Base-by-base conservation (phyloP, 2,329 filamentous ascomycete genomes). In the Fusarium temperatum region DNA sequence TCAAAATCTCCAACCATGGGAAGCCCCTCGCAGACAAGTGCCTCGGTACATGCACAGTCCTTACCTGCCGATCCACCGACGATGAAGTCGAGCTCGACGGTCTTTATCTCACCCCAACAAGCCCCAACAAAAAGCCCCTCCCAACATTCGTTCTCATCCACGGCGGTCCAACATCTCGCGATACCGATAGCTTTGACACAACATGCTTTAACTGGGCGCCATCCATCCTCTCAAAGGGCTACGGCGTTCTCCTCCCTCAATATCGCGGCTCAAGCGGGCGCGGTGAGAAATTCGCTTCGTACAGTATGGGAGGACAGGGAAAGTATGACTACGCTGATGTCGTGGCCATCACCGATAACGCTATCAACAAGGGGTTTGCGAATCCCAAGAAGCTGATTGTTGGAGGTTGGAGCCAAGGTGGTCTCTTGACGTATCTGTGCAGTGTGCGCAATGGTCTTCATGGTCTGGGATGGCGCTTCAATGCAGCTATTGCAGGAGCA, bases 361-460 rank as follows among this genome's bases (percentile, higher is more conserved):
- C 81, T 13, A 78, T 85, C 55, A 72, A 75, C 22, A 44, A 76
- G 9, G 80, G 82, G 1, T 78, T 79, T 7, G 79, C 80, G 0
- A 78, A 85, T 36, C 41, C 70, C 1, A 54, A 79, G 5, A 77
- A 75, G 5, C 69, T 85, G 3, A 71, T 82, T 3, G 80, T 83
- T 1, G 82, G 80, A 5, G 83, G 83, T 1, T 83, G 77, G 76
- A 80, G 78, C 28, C 82, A 84, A 67, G 84, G 83, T 15, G 83
- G 84, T 5, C 82, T 81, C 20, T 68, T 85, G 1, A 76, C 80
- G 6, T 84, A 83, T 68, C 77, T 85, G 3, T 78, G 77, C 35
- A 75, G 77, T 30, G 81, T 82, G 6, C 79, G 82, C 20, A 83
- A 84, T 62, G 81, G 81, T 10, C 64, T 75, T 3, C 77, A 81